These are phyloP conservation scores for Phytophthora syringae DNA, from an alignment of 352 stramenopile species.

Conservation along the genomic window DNA sequence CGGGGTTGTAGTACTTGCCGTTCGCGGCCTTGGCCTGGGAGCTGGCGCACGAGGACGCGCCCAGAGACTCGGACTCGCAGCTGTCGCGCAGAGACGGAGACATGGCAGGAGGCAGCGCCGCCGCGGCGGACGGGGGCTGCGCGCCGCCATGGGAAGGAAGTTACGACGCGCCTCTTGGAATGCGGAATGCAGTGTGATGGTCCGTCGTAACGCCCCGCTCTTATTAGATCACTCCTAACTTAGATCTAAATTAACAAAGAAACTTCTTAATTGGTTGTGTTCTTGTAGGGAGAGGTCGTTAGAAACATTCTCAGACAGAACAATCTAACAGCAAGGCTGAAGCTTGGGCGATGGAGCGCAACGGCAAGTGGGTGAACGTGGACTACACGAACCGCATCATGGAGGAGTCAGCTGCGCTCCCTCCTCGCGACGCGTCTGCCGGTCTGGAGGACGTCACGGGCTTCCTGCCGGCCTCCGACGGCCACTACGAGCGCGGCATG, in stretches of 20 bases:
- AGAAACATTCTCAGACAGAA: constrained; percentile 23
- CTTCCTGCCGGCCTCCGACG: constrained; percentile 17
- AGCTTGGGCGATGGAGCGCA: constrained; percentile 41
- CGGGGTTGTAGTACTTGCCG: constrained; percentile 80
- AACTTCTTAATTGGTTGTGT: too few species aligned
- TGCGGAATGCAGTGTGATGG: not conserved
- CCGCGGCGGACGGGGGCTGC: constrained; percentile 1
- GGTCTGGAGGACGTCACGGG: constrained; percentile 21
- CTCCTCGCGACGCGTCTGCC: not conserved
- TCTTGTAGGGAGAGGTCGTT: not conserved
- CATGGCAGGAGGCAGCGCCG: constrained; percentile 21
- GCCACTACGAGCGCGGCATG: constrained; percentile 3
- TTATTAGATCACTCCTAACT: too few species aligned
- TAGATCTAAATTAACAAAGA: not conserved
- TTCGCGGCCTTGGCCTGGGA: constrained; percentile 32
- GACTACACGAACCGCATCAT: constrained; percentile 81
- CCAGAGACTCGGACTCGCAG: constrained; percentile 20
- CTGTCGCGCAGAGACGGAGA: constrained; percentile 13
- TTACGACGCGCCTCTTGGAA: constrained; percentile 20
- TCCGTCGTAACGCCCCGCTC: constrained; percentile 19
- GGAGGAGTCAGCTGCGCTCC: constrained; percentile 48
- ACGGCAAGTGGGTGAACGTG: constrained; percentile 90
- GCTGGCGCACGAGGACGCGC: not conserved
- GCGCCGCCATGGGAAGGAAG: constrained; percentile 17
- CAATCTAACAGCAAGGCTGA: constrained; percentile 6